Base-by-base conservation (phyloP, 805 yeast genomes). In the Blastobotrys chiropterorum region DNA sequence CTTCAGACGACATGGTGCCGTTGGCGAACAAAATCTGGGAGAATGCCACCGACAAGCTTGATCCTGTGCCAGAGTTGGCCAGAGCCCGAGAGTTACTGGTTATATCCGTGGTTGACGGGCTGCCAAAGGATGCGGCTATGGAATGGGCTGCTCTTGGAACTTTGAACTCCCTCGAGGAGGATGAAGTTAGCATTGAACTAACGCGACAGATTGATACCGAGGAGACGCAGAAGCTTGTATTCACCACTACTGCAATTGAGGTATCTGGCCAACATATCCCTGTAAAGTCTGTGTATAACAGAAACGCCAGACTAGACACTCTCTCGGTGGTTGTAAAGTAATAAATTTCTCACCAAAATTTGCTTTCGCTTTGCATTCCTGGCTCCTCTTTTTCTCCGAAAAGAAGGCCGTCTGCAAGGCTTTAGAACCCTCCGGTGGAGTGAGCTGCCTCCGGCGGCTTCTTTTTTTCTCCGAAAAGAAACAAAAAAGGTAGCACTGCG, bases 21-120 rank as follows among this genome's bases (percentile, higher is more conserved):
- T 0, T 44, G 62, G 2, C 78, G 73, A 0, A 52, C 64, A 1
- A 56, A 66, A 17, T 66, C 73, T 0, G 85, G 89, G 85, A 62
- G 21, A 48, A 22, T 22, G 8, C 20, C 7, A 21, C 20, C 13
- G 19, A 14, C 21, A 34, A n/a, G 45, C 34, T 26, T 11, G 34
- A 26, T 11, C 34, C 34, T 6, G 34, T 26, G 34, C 34, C 11
- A 11, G 34, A 26, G 11, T 26, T 26, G 34, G 34, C 34, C 8
- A 6, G 8, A 11, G 34, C 34, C 11, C 34, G 34, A 3, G 30
- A 44, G 6, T 56, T 53, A 2, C 54, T 66, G 16, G 26, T 64
- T 2, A 50, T 56, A 0, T 64, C 50, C 7, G 56, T 55, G 20
- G 62, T 65, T 0, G 50, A 50, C 11, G 47, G 22, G 7, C 58